Evolutionary conservation across 208 protist genomes (phyloP).

Genomic region (Trypanosoma mega): DNA sequence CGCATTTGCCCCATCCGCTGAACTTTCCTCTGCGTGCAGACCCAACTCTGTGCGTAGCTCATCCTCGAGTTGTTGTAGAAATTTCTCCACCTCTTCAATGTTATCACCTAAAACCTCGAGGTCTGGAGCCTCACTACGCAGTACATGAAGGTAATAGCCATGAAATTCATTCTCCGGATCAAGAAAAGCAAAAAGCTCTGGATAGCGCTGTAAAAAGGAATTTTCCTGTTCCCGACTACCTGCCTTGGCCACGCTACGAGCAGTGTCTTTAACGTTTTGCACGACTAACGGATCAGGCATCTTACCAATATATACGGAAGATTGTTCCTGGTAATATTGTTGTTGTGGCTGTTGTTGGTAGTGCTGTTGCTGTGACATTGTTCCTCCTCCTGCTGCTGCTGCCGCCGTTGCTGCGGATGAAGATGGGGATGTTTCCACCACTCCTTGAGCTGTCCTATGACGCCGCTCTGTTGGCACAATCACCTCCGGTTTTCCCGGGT

Average conservation of each 20-base stretch:
- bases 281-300: constrained; percentile 64
- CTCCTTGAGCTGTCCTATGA: too few species aligned
- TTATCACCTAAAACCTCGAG: constrained; percentile 86
- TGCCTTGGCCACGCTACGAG: constrained; percentile 55
- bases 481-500: constrained; percentile 23
- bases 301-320: constrained; percentile 62
- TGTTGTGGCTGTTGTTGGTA: constrained; percentile 10
- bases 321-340: too few species aligned
- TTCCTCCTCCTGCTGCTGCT: too few species aligned
- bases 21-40: constrained; percentile 21
- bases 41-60: constrained; percentile 68
- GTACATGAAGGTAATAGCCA: constrained; percentile 85
- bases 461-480: constrained; percentile 18
- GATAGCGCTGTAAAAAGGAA: constrained; percentile 67
- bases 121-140: constrained; percentile 68
- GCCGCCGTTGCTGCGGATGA: constrained; percentile 1
- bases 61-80: constrained; percentile 60
- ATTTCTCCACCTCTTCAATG: constrained; percentile 74
- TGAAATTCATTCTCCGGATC: constrained; percentile 84
- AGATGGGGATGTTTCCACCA: too few species aligned
- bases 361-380: constrained; percentile 9
- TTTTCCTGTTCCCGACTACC: constrained; percentile 70
- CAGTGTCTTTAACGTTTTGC: constrained; percentile 59
- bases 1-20: constrained; percentile 2
- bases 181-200: constrained; percentile 77